A percentile compares a stretch with the other conserved stretches of the same genome.
Evolutionary conservation across 768 basidiomycete species (phyloP).

Genomic region (Boletus coccyginus): DNA sequence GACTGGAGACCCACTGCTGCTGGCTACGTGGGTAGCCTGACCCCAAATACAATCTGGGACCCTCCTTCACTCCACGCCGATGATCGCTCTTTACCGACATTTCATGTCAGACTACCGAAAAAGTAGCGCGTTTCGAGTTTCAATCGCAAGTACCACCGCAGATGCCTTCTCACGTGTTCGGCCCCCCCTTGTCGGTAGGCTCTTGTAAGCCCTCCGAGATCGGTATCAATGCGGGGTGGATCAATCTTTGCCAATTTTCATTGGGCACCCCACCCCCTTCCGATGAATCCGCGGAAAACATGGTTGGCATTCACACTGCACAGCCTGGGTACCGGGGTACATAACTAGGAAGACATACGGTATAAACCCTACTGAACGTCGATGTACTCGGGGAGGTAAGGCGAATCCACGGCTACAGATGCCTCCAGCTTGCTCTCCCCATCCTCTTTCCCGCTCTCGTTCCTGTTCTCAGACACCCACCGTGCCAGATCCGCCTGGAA

Average conservation of each 20-base stretch:
- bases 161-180: background rate
- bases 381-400: conserved; percentile 13
- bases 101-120: background rate
- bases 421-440: background rate
- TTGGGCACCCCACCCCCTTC: background rate
- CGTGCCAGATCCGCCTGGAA: background rate
- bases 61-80: background rate
- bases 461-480: background rate
- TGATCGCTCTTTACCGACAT: background rate
- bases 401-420: conserved; percentile 5
- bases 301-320: background rate
- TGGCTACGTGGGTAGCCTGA: too few species aligned
- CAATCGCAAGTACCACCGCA: too few species aligned
- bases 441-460: background rate
- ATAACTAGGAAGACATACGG: background rate
- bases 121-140: background rate
- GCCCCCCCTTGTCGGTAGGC: background rate
- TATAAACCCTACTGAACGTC: background rate
- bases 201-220: background rate
- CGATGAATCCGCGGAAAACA: conserved; percentile 8
- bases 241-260: background rate
- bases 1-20: too few species aligned
- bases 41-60: background rate
- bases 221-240: background rate
- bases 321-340: background rate